Percentiles rank a stretch among this genome's conserved stretches.
Evolutionary conservation across 768 basidiomycete genomes (phyloP).

Genomic region (Tricholoma sp.): DNA sequence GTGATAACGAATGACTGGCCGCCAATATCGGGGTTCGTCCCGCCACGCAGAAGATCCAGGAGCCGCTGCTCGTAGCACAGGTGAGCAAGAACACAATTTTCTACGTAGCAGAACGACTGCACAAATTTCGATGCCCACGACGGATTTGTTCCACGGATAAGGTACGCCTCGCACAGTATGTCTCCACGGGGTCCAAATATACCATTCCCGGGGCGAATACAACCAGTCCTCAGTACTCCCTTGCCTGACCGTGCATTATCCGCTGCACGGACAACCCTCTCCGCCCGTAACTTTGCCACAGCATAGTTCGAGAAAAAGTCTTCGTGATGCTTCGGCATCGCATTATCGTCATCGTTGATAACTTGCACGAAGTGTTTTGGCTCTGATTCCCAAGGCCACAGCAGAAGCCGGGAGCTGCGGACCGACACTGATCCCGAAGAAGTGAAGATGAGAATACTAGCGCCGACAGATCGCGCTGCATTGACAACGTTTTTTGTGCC

Average conservation of each 20-base stretch:
- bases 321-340: constrained; percentile 47
- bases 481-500: constrained; percentile 67
- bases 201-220: constrained; percentile 74
- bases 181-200: constrained; percentile 75
- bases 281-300: constrained; percentile 55
- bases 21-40: constrained; percentile 56
- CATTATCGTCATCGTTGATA: constrained; percentile 54
- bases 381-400: constrained; percentile 72
- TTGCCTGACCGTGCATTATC: constrained; percentile 27
- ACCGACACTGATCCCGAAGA: constrained; percentile 67
- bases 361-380: constrained; percentile 57
- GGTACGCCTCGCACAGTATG: constrained; percentile 58
- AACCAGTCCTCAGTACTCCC: constrained; percentile 54
- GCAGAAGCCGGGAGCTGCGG: constrained; percentile 51
- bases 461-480: constrained; percentile 52
- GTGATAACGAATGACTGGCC: constrained; percentile 65
- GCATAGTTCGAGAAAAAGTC: constrained; percentile 81
- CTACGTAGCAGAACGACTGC: constrained; percentile 68
- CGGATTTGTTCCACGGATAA: constrained; percentile 53
- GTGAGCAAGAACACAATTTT: constrained; percentile 71
- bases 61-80: constrained; percentile 70
- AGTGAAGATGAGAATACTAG: constrained; percentile 58
- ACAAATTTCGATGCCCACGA: constrained; percentile 56
- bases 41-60: constrained; percentile 37
- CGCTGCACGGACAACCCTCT: constrained; percentile 36